Percentiles rank a stretch among this genome's conserved stretches.
Evolutionary conservation across 2,329 filamentous ascomycete genomes (phyloP).

Genomic region (Cryphonectria naterciae): DNA sequence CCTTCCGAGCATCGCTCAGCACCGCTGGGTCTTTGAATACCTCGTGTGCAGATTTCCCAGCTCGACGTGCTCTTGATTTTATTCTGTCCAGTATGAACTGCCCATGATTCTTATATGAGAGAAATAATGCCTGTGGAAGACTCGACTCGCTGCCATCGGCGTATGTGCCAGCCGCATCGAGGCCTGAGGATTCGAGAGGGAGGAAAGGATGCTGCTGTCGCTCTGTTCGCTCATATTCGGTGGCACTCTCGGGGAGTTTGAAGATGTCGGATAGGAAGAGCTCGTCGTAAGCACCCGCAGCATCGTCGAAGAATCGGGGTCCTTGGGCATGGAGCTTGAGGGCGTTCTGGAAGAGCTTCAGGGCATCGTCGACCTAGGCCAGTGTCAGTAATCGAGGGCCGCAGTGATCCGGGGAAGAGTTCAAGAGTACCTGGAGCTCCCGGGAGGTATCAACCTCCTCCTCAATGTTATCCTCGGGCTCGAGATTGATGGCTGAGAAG

Average conservation of each 20-base stretch:
- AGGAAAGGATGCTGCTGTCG: conserved; percentile 55
- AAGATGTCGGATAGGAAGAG: conserved; percentile 95
- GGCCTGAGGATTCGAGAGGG: conserved; percentile 49
- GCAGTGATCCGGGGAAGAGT: not conserved
- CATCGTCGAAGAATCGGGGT: conserved; percentile 73
- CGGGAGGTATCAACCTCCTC: conserved; percentile 94
- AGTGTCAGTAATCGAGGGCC: conserved; percentile 10
- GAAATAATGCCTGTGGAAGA: conserved; percentile 84
- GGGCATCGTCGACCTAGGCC: conserved; percentile 83
- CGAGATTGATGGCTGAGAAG: conserved; percentile 91
- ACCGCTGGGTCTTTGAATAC: conserved; percentile 45
- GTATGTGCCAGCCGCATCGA: conserved; percentile 63
- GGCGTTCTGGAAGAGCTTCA: conserved; percentile 91
- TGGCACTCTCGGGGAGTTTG: conserved; percentile 82
- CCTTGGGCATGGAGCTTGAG: conserved; percentile 91
- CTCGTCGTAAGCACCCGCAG: conserved; percentile 77
- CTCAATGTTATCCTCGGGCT: conserved; percentile 86
- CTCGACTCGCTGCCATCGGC: conserved; percentile 78
- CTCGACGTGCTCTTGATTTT: conserved; percentile 52
- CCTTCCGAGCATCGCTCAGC: conserved; percentile 45
- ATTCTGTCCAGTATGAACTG: conserved; percentile 85
- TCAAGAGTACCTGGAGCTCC: conserved; percentile 72
- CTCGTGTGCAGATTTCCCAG: conserved; percentile 34
- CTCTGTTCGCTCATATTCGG: conserved; percentile 78
- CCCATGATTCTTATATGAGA: conserved; percentile 94